Percentiles rank a stretch among this genome's conserved stretches.
Evolutionary conservation across 2,329 filamentous ascomycete species (phyloP).

Genomic region (Scytalidium sp.): DNA sequence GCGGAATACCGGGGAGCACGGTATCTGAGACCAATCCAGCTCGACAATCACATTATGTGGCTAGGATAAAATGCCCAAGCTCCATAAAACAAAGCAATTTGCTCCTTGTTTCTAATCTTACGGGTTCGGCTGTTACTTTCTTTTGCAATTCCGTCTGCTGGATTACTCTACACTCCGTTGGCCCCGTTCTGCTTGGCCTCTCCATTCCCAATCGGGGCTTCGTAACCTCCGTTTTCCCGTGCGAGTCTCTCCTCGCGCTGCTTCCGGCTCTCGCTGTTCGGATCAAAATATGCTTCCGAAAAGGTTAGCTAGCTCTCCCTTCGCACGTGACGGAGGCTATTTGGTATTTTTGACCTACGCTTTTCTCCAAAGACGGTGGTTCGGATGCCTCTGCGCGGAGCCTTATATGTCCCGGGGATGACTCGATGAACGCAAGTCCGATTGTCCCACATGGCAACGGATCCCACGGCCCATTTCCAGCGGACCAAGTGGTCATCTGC

Average conservation of each 20-base stretch:
- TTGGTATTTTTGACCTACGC: constrained; percentile 26
- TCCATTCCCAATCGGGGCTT: not conserved
- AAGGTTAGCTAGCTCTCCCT: no score
- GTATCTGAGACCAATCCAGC: no score
- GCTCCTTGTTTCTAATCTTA: no score
- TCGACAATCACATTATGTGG: no score
- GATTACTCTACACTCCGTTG: no score
- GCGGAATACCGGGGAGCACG: no score
- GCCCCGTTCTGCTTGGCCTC: not conserved
- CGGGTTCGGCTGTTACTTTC: no score
- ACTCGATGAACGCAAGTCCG: constrained; percentile 37
- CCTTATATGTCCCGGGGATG: constrained; percentile 38
- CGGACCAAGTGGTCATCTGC: constrained; percentile 48
- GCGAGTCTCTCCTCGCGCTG: constrained; percentile 7
- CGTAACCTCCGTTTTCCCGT: not conserved
- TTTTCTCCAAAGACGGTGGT: constrained; percentile 44
- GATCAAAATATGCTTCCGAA: constrained; percentile 12
- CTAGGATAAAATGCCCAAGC: no score
- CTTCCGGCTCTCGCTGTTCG: constrained; percentile 17
- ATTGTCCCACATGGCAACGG: constrained; percentile 51
- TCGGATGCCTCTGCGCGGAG: constrained; percentile 32
- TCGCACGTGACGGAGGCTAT: no score
- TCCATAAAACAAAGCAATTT: no score
- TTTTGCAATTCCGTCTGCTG: no score
- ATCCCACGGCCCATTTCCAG: constrained; percentile 47